Conservation (phyloP, 805 yeast species). For the Candida coleopterorum region DNA sequence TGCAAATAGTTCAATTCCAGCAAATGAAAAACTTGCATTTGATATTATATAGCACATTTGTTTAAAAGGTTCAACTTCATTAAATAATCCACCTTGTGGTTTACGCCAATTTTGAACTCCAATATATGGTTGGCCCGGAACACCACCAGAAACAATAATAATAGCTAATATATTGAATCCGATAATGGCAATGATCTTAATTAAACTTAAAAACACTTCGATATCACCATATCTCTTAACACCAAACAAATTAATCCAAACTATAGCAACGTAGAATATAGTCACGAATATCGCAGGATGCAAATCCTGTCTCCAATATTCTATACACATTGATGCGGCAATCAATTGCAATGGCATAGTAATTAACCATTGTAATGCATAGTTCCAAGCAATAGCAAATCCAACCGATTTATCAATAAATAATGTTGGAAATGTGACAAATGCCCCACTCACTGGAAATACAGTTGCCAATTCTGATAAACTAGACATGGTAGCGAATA, state of each 20-base stretch:
- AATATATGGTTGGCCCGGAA: slow-evolving; percentile 48
- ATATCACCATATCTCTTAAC: slow-evolving; percentile 68
- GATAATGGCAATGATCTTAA: slow-evolving; percentile 53
- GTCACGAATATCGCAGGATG: slow-evolving; percentile 54
- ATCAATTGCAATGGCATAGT: slow-evolving; percentile 33
- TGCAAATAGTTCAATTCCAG: slow-evolving; percentile 64
- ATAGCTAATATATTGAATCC: slow-evolving; percentile 57
- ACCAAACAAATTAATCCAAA: slow-evolving; percentile 54
- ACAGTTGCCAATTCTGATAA: slow-evolving; percentile 57
- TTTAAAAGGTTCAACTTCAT: slow-evolving; percentile 42
- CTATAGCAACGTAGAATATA: slow-evolving; percentile 48
- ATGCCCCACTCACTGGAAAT: slow-evolving; percentile 63
- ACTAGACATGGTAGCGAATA: slow-evolving; percentile 53
- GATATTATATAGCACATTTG: slow-evolving; percentile 58
- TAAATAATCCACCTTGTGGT: slow-evolving; percentile 50
- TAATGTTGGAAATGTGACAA: slow-evolving; percentile 54
- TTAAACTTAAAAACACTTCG: slow-evolving; percentile 51
- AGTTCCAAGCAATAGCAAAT: slow-evolving; percentile 54
- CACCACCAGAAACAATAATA: slow-evolving; percentile 56
- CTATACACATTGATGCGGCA: slow-evolving; percentile 31
- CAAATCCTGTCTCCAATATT: slow-evolving; percentile 25
- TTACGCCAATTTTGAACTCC: slow-evolving; percentile 57
- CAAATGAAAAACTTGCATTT: slow-evolving; percentile 60
- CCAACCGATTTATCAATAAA: slow-evolving; percentile 61
- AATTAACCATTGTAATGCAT: slow-evolving; percentile 35